Base-by-base conservation (phyloP, 257 asterid species). In the Gentiana dahurica region DNA sequence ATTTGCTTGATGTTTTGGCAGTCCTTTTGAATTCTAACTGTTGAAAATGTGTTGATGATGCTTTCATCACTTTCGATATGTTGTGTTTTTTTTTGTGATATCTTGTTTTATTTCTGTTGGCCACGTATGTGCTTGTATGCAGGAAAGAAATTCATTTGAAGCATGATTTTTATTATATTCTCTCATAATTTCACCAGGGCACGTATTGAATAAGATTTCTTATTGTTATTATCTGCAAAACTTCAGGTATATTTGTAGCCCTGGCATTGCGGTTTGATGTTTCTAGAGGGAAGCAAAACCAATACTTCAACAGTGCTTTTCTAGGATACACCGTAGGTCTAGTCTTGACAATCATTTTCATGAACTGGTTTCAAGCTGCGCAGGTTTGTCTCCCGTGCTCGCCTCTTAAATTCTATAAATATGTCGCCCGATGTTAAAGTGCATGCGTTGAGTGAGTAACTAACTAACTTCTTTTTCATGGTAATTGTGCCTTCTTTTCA, bases 291-390 rank as follows among this genome's bases (percentile, higher is more conserved):
- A 85, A 81, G 72, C 73, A 33, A 48, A 64, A 77, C 74, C 94
- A 83, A 55, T 91, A 91, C 72, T 91, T 91, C 68, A 83, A 73
- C 76, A 91, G 98, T 66, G 91, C 95, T 69, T 91, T 87, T 76
- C 68, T 80, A 51, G 98, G 98, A 67, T 87, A 91, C 52, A 49
- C 76, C 39, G 75, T 64, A 51, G 98, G 96, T 67, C 68, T 91
- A 67, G 67, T 82, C 53, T 76, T 73, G 43, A 91, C 98, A 9
- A 91, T 91, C 60, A 45, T 83, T 35, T 92, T 87, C 60, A 91
- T 91, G 98, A 91, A 87, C 74, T 91, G 98, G 98, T 91, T 85
- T 77, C 95, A 91, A 81, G 96, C 98, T 65, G 98, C 95, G 61
- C 98, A 91, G 81, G 98, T 85, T 56, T 49, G 78, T 54, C n/a